Evolutionary conservation across 2,329 filamentous ascomycete genomes (phyloP), one percentile per base, ranked within the genome.

Genomic region (Dactylellina parvicollis): DNA sequence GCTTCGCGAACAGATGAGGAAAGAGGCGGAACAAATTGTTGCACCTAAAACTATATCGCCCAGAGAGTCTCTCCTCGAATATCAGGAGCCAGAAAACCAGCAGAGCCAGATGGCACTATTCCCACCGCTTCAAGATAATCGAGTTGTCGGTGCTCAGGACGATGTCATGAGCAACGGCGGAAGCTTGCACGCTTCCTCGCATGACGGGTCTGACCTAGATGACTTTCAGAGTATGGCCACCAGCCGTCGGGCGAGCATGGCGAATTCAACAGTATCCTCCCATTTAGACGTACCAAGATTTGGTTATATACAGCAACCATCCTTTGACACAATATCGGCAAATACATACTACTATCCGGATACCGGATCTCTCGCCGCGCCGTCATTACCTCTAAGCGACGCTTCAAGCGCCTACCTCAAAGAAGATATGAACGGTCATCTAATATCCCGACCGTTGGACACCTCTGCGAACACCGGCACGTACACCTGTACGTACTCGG

Each of bases 401-500:
- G 36, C 54, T 24, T 12, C 54, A 12, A 47, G 34, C 24, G 38
- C 42, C 7, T 73, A 73, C 18, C 50, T 73, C 46, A 73, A 73
- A 18, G 69, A 73, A 5, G 69, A 73, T 16, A 52, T 73, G 34
- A 28, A 38, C 28, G 36, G 52, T 18, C 46, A 71, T 8, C 52
- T 46, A 0, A 66, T 73, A 22, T 8, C 69, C 24, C 44, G 69
- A 8, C 69, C 69, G 2, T 42, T 73, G 10, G 69, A 73, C 36
- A 73, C 69, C 1, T 84, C 84, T 14, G 90, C 92, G 0, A 91
- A 96, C 76, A 86, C 89, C 18, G 94, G 94, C 10, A 96, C 93
- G 0, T 99, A 97, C 82, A 96, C 93, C 0, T 99, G 95, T 81
- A 97, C 93, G 0, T 96, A 96, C 78, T 92, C 96, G 78, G 92